phyloP scores from a whole-genome alignment of 805 yeast species.

The Kuraishia floccosa region DNA sequence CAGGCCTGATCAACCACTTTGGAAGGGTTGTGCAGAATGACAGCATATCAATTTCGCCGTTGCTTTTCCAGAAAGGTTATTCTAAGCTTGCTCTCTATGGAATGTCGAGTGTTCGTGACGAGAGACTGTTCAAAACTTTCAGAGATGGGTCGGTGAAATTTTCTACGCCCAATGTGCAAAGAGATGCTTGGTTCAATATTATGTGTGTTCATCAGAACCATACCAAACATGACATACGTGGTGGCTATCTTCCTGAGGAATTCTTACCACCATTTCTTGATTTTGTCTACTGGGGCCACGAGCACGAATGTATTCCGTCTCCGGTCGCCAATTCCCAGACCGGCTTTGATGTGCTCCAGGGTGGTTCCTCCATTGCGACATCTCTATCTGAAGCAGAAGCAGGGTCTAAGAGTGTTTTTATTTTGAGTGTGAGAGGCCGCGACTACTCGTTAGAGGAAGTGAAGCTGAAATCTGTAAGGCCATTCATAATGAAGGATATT shows the following conservation, averaged over 20 bases:
- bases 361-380: constrained; percentile 93
- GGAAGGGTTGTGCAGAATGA: constrained; percentile 76
- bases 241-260: constrained; percentile 76
- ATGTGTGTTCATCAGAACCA: constrained; percentile 92
- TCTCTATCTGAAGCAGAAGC: constrained; percentile 81
- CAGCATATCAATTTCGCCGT: constrained; percentile 60
- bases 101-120: constrained; percentile 80
- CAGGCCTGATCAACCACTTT: constrained; percentile 83
- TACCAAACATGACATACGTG: constrained; percentile 64
- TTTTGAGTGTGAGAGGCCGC: constrained; percentile 52
- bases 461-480: constrained; percentile 61
- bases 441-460: constrained; percentile 49
- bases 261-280: constrained; percentile 77
- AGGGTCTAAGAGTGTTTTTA: constrained; percentile 59
- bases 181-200: constrained; percentile 70
- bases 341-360: constrained; percentile 74
- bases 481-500: constrained; percentile 67
- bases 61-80: constrained; percentile 70
- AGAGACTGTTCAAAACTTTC: constrained; percentile 72
- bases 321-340: constrained; percentile 46
- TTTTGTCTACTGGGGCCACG: constrained; percentile 94
- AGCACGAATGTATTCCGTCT: constrained; percentile 82
- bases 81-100: constrained; percentile 86
- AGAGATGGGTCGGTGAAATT: constrained; percentile 73
- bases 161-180: constrained; percentile 47